phyloP scores from a whole-genome alignment of 331 rosid genomes.

The Erythrophleum ivorense region DNA sequence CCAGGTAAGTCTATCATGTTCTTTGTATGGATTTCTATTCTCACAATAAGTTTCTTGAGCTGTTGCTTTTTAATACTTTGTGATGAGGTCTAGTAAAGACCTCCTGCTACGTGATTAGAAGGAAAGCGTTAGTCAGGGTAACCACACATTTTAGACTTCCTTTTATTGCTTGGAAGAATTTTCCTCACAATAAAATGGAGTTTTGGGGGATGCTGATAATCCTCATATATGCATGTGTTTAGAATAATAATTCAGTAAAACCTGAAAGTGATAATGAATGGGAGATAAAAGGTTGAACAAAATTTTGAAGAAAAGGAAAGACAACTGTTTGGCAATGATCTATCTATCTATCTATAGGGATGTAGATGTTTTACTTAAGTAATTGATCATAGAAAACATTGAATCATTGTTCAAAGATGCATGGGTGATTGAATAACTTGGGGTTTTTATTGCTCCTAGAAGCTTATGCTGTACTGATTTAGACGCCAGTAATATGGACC shows the following conservation, averaged over 20 bases:
- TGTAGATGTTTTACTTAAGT: no score
- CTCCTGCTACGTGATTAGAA: background rate
- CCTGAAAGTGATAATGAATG: background rate
- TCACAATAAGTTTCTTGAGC: background rate
- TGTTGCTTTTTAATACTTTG: background rate
- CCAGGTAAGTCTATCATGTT: conserved; percentile 65
- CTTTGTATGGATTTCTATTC: background rate
- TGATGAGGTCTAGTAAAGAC: background rate
- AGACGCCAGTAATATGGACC: no score
- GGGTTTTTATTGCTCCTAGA: no score
- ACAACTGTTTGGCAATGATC: background rate
- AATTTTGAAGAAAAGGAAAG: background rate
- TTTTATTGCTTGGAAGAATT: background rate
- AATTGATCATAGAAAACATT: no score
- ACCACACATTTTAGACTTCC: background rate
- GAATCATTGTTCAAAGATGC: no score
- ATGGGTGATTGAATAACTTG: no score
- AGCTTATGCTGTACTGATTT: no score
- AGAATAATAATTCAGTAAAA: background rate
- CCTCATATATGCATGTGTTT: background rate
- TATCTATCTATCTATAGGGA: no score
- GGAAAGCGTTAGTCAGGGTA: background rate
- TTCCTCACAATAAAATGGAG: background rate
- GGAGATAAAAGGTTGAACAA: background rate
- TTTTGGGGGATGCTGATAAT: background rate